Evolutionary conservation across 805 yeast species (phyloP), one percentile per base, ranked within the genome.

Genomic region (Maudiozyma saulgeensis): DNA sequence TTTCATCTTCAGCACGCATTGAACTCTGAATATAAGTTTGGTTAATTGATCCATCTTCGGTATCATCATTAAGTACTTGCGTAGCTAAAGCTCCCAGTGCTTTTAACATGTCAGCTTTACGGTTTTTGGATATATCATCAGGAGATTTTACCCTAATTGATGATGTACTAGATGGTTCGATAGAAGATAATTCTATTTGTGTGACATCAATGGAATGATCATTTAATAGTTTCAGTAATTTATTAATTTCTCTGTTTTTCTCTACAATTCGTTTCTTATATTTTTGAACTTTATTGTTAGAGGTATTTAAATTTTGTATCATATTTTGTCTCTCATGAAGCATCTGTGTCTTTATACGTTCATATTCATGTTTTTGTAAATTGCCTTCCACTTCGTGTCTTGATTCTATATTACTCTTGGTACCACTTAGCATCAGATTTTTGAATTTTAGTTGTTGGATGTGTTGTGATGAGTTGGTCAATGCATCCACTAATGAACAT

Each of bases 81-180:
- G 78, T 70, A 3, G 83, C 83, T 48, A 79, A 63, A 50, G 76
- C 61, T 13, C 81, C 83, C 44, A 79, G 63, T 0, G 82, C 76
- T 42, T 73, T 74, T 44, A 79, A 53, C 68, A 74, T 73, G 40
- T 59, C 48, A 9, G 52, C 40, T 18, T 47, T 46, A 25, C 46
- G 46, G 25, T 43, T 48, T 18, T 34, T 44, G 12, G 49, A 23
- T 12, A 34, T 32, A 25, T 42, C 44, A 19, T 46, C 50, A 21
- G 51, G 48, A 6, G 51, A 42, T 21, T 35, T 51, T 9, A 43
- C 43, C 21, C 47, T 43, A 3, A 43, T 6, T 13, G 54, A 51
- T 3, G 55, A 50, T 6, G 48, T 46, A 23, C 49, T 50, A 9
- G 55, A 52, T 16, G 45, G 41, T 16, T 52, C 55, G 2, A 48